Percentiles rank a stretch among this genome's conserved stretches.
phyloP scores from a whole-genome alignment of 441 rosid species.

The Pelargonium australe region DNA sequence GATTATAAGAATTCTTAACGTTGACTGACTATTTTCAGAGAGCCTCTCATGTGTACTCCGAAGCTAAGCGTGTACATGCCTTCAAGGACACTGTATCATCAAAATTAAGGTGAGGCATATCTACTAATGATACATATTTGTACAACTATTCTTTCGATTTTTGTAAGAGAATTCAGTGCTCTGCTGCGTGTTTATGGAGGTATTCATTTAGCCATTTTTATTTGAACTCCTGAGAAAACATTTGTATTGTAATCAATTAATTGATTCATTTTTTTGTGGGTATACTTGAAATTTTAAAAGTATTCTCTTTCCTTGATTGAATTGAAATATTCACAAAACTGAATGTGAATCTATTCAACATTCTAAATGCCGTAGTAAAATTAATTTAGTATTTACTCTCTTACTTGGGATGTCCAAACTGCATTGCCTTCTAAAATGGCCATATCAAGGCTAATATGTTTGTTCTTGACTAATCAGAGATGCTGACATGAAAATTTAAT shows the following conservation, averaged over 20 bases:
- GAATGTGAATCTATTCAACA: too few species aligned
- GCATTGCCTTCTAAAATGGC: not conserved
- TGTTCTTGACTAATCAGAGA: not conserved
- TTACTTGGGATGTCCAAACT: not conserved
- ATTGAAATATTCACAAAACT: too few species aligned
- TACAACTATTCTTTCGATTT: not conserved
- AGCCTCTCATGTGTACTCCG: slow-evolving; percentile 85
- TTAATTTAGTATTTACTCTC: not conserved
- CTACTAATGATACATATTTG: not conserved
- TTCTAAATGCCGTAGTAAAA: too few species aligned
- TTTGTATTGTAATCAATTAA: too few species aligned
- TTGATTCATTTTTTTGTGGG: too few species aligned
- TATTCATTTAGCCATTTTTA: too few species aligned
- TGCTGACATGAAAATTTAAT: not conserved
- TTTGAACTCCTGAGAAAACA: too few species aligned
- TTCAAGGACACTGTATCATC: slow-evolving; percentile 77
- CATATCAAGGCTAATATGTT: not conserved
- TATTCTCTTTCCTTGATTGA: too few species aligned
- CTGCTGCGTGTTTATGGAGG: not conserved
- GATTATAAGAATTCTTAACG: not conserved
- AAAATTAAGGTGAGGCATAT: slow-evolving; percentile 40
- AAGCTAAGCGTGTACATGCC: slow-evolving; percentile 73
- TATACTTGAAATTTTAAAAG: too few species aligned
- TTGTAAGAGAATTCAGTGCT: not conserved
- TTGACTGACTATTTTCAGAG: slow-evolving; percentile 39